Evolutionary conservation across 306 rosid genomes (phyloP), one percentile per base, ranked within the genome.

Genomic region (Cucurbita pepo): DNA sequence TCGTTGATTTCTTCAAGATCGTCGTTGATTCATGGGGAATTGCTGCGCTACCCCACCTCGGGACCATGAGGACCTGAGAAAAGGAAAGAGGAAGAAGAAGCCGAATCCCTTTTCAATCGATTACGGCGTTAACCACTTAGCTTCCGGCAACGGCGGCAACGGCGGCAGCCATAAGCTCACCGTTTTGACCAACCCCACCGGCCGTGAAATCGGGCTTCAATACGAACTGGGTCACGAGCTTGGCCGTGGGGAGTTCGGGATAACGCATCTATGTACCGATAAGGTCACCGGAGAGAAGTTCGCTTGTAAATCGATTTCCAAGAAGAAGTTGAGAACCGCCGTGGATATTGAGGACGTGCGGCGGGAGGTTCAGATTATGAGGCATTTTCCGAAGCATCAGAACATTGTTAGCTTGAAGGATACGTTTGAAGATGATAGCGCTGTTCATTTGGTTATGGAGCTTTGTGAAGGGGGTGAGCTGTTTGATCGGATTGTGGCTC

Each of bases 371-470:
- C 95, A 94, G 84, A 94, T 94, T 77, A 94, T 94, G 99, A 82
- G 71, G 66, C 89, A 88, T 66, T 65, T 91, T 79, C 96, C 99
- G 0, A 8, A 61, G 16, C 99, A 91, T 22, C 83, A 76, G 1
- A 94, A 94, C 56, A 87, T 94, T 30, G 99, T 94, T 14, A 79
- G 62, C 48, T 81, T 94, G 74, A 91, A 86, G 76, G 97, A 91
- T 44, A 89, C 99, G 0, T 95, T 82, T 6, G 99, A 95, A 71
- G 99, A 95, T 44, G 96, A 89, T 48, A 71, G 71, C 71, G 96
- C 89, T 5, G 99, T 95, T 34, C 99, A 95, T 44, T 84, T 95
- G n/a, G 99, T 95, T 14, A 95, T 95, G 99, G 99, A 95, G 89
- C 83, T 95, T 18, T 95, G 99, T 19, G 99, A 91, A 52, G 99